A percentile compares a stretch with the other conserved stretches of the same genome.
Evolutionary conservation across 805 yeast genomes (phyloP).

Genomic region (Wickerhamiella parazyma): DNA sequence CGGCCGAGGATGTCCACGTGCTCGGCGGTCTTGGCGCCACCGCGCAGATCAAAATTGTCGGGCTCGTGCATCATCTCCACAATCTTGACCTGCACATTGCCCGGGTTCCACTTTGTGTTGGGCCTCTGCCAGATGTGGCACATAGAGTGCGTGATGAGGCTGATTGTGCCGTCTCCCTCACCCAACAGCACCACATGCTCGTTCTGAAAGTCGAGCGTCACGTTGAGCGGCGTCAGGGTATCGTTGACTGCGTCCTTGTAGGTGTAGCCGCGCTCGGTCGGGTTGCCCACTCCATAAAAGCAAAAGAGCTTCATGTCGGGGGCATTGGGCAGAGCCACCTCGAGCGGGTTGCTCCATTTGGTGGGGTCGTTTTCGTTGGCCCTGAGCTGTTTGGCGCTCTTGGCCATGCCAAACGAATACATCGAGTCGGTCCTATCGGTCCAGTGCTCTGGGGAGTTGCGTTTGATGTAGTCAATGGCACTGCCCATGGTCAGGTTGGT

Average conservation of each 20-base stretch:
- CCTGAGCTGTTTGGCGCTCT: conserved; percentile 41
- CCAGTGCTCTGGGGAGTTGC: conserved; percentile 68
- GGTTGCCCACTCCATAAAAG: conserved; percentile 92
- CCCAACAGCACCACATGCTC: conserved; percentile 62
- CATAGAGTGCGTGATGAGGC: conserved; percentile 72
- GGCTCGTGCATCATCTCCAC: conserved; percentile 94
- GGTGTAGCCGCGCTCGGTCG: conserved; percentile 85
- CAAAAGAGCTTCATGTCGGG: conserved; percentile 83
- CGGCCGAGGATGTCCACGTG: conserved; percentile 95
- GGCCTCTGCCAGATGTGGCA: conserved; percentile 81
- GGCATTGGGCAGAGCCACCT: conserved; percentile 82
- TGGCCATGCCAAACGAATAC: conserved; percentile 70
- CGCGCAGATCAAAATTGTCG: conserved; percentile 82
- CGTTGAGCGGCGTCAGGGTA: conserved; percentile 39
- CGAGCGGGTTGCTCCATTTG: conserved; percentile 92
- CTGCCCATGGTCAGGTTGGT: conserved; percentile 50
- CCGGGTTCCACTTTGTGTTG: conserved; percentile 61
- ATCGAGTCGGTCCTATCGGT: conserved; percentile 46
- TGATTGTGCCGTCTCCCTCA: conserved; percentile 95
- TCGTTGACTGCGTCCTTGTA: conserved; percentile 59
- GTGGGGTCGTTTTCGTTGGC: conserved; percentile 55
- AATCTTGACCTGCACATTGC: conserved; percentile 50
- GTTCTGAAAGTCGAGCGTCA: conserved; percentile 56
- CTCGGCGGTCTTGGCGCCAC: conserved; percentile 95
- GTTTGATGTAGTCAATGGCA: conserved; percentile 51